Evolutionary conservation across 116 monocot species (phyloP), one percentile per base, ranked within the genome.

Genomic region (Posidonia oceanica): DNA sequence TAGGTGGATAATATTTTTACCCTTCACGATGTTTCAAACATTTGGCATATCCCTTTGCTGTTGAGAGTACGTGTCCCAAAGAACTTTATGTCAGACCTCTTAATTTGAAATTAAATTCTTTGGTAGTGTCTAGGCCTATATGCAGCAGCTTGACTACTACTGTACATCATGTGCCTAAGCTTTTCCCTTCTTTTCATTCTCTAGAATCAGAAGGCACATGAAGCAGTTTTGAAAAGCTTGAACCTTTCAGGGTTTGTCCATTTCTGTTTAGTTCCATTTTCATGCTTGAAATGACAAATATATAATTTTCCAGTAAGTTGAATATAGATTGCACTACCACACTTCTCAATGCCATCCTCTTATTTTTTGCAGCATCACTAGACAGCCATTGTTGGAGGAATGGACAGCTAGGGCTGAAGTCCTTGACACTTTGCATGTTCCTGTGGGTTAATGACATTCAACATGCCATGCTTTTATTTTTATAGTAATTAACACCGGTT

Each of bases 11-110:
- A 88, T 80, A 90, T 98, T 59, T 23, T 92, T 54, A 93, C 85
- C 53, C 87, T 98, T 39, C 75, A 90, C 75, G 98, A 98, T 78
- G 98, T 98, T 72, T 66, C 93, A 59, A 98, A 93, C 74, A 98
- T 98, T 70, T 98, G 98, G 98, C 98, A 85, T 77, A 90, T 98
- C 72, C 98, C 98, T 29, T 84, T 93, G 54, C 66, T 98, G 15
- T 63, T 98, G 82, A 93, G 71, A 83, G 98, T 98, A 82, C 17
- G 53, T 56, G 64, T 55, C 15, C 64, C 51, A 57, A 37, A 69
- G 11, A 52, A 52, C 21, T 69, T 17, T 54, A 3, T 56, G 37
- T 17, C 21, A 2, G 14, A 68, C 29, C 12, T 68, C 5, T 48
- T 10, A 48, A 48, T 7, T 48, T 12, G 12, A 48, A 48, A 48